Base-by-base conservation (phyloP, 257 asterid species). In the Penstemon davidsonii region DNA sequence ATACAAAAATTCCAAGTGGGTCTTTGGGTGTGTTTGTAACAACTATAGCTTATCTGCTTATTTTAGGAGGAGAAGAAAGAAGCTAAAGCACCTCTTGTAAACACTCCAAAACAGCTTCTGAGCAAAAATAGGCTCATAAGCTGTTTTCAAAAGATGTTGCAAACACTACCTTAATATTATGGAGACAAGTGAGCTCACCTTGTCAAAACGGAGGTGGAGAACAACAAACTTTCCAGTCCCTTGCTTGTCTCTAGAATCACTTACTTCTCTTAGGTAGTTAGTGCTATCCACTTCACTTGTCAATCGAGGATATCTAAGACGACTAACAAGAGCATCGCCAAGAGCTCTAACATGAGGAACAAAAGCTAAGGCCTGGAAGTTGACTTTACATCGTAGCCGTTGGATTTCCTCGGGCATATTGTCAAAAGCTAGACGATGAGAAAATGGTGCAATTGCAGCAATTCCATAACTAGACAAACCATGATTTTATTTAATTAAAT, bases 171-270 rank as follows among this genome's bases (percentile, higher is more conserved):
- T 12, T 36, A 4, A 53, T 50, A 49, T 36, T 25, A 54, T 43
- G 19, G 36, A 60, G 42, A 62, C 47, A 60, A 66, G 55, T 53
- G 60, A 53, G 45, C 51, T 55, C 67, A 91, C 99, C 96, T 94
- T 94, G 74, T 94, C 99, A 66, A 94, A 94, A 46, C 99, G 96
- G 68, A 94, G 98, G 74, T 94, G 99, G 73, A 94, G 88, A 53
- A 83, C 96, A 10, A 89, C 98, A 68, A 84, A 86, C 79, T 87
- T 91, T 52, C 96, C 96, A 38, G 57, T 64, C 62, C 87, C 90
- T 75, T 65, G 83, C 13, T 71, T 66, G 74, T 57, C 66, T 47
- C 62, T 81, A 25, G 77, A 69, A 66, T 75, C 80, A 8, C 74
- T 71, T 66, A 79, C 79, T 62, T 82, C 66, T 56, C 79, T 78